Percentiles rank a stretch among this genome's conserved stretches.
Conservation (phyloP, 192 early-diverging fungal species). For the Dispira simplex region DNA sequence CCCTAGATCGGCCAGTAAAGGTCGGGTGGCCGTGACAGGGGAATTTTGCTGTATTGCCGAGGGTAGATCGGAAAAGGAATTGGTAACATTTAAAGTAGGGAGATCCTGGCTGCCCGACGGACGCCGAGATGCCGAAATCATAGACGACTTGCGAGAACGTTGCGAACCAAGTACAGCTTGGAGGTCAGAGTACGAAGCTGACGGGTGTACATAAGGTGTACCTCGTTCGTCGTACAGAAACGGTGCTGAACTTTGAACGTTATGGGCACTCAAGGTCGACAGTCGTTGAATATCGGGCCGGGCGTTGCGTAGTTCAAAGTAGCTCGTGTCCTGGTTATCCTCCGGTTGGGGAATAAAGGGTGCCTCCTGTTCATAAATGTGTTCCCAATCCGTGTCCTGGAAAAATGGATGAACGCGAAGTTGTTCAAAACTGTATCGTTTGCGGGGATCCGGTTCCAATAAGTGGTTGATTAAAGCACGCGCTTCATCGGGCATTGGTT, state of each 20-base stretch:
- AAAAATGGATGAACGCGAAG: constrained; percentile 63
- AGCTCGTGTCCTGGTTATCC: constrained; percentile 77
- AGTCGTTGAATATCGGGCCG: constrained; percentile 66
- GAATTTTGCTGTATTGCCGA: not conserved
- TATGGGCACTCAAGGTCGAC: constrained; percentile 38
- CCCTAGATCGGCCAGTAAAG: not conserved
- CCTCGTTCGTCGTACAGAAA: not conserved
- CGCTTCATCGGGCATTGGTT: constrained; percentile 28
- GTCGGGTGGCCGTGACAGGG: constrained; percentile 3
- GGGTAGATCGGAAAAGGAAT: not conserved
- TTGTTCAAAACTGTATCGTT: constrained; percentile 43
- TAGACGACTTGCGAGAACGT: constrained; percentile 7
- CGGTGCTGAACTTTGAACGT: constrained; percentile 5
- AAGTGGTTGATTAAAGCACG: constrained; percentile 57
- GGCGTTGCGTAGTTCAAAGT: constrained; percentile 73
- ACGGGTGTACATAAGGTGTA: not conserved
- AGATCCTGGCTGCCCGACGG: not conserved
- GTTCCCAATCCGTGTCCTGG: constrained; percentile 56
- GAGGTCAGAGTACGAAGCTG: constrained; percentile 6
- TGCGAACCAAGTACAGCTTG: not conserved
- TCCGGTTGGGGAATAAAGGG: constrained; percentile 74
- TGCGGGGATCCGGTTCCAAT: constrained; percentile 53
- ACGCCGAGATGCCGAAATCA: not conserved
- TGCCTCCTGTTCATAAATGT: constrained; percentile 55
- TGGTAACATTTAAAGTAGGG: not conserved